Base-by-base conservation (phyloP, 2,329 filamentous ascomycete species). In the Talaromyces pinophilus region DNA sequence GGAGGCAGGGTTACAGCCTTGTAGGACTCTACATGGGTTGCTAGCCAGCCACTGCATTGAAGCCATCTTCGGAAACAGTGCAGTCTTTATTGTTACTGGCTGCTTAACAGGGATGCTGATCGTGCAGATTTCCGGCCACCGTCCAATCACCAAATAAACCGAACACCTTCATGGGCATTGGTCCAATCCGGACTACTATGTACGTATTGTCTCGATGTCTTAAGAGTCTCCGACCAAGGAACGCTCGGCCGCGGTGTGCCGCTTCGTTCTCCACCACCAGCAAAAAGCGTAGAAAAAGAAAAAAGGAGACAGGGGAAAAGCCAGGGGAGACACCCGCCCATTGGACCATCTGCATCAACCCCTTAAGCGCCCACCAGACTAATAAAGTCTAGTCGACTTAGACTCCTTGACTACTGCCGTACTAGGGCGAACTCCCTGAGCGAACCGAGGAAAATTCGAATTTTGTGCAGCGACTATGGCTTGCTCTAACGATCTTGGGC, bases 301-400 rank as follows among this genome's bases (percentile, higher is more conserved):
- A 60, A 60, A 46, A 46, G 57, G 40, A 60, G 57, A 60, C 57
- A 46, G 38, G 40, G 38, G 38, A 40, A 38, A n/a, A n/a, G 17
- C 19, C 30, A 59, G 30, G 30, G 55, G 19, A 28, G 19, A 40
- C 19, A 59, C 2, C 17, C 57, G 22, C 38, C 40, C 35, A 60
- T 60, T 60, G 57, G 57, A 28, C 17, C 57, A 60, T 60, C 10
- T 60, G 57, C 57, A 22, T 59, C 17, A 44, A 52, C 48, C 57
- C 57, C 40, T 59, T 59, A 46, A 60, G 57, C 57, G 57, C 57
- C 57, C 57, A 44, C 57, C 40, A 46, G 35, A 44, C 55, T 44
- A 59, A 40, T 40, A 17, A 42, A 42, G 57, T 44, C 25, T 60
- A 60, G 57, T 44, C 38, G 35, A 30, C 57, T 30, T 60, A 60